Evolutionary conservation across 306 rosid genomes (phyloP).

Genomic region (Cucumis sativus): DNA sequence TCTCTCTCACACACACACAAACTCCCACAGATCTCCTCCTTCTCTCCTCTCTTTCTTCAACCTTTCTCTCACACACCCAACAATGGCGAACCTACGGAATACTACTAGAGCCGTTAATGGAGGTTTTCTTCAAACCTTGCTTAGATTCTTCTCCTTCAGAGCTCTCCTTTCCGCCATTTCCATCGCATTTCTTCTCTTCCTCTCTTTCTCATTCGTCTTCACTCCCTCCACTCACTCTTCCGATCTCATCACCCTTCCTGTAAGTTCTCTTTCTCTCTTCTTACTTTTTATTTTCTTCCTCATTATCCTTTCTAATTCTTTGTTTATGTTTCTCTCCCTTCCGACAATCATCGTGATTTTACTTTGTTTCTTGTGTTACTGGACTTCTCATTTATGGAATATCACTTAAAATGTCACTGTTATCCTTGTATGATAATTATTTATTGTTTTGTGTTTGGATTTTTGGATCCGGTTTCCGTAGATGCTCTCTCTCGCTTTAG

Average conservation of each 20-base stretch:
- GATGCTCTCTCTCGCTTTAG: background rate
- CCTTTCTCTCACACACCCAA: background rate
- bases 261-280: conserved; percentile 14
- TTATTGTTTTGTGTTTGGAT: conserved; percentile 14
- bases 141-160: conserved; percentile 18
- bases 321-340: background rate
- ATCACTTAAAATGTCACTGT: background rate
- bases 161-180: conserved; percentile 25
- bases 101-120: background rate
- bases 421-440: background rate
- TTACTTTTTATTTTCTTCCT: background rate
- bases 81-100: background rate
- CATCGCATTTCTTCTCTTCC: conserved; percentile 24
- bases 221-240: conserved; percentile 31
- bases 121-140: background rate
- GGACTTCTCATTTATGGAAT: background rate
- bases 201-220: conserved; percentile 43
- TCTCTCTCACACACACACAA: background rate
- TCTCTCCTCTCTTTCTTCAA: background rate
- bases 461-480: conserved; percentile 9
- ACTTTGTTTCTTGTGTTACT: background rate
- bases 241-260: conserved; percentile 18
- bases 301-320: background rate
- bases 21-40: background rate
- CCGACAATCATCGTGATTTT: background rate